Evolutionary conservation across 306 rosid species (phyloP), one percentile per base, ranked within the genome.

Genomic region (Arachis stenosperma): DNA sequence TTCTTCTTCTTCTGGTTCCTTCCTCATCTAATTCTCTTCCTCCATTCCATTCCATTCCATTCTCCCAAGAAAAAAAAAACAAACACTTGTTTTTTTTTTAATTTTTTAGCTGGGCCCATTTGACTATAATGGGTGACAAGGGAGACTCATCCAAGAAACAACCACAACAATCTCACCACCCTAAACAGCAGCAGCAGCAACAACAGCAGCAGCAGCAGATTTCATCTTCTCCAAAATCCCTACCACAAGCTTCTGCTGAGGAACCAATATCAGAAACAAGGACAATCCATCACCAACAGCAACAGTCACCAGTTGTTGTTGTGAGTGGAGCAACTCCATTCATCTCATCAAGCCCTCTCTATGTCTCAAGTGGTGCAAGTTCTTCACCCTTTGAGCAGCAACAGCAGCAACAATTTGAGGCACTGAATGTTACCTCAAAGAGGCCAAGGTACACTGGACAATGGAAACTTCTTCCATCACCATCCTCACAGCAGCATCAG

Each of bases 391-490:
- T 83, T 50, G 93, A 87, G 47, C 82, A 78, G 10, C 88, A 73
- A 6, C 82, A 78, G 1, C 37, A 33, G 37, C 37, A 33, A 13
- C 88, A 73, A 6, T 89, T 89, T 59, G 96, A 92, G 71, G 53
- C 85, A 39, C 80, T 76, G 5, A 88, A 85, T 33, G 4, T 33
- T 33, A 33, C 3, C 62, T 81, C 97, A 1, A 94, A 94, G 68
- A 79, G 96, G 66, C 79, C 95, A 2, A 80, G 95, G 63, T 94
- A 86, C 57, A 75, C 88, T 0, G 96, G 96, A 10, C 97, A 91
- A 87, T 94, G 99, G 98, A 94, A 89, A 87, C 82, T 90, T 48
- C 84, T 91, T 6, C 97, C 96, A 0, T 88, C 96, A 1, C 88
- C 96, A 1, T 36, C 89, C 3, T 40, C 88, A 2, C 93, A 86